A percentile compares a stretch with the other conserved stretches of the same genome.
These are phyloP conservation scores for Aspergillus terreus DNA, from an alignment of 2,329 filamentous ascomycete species.

Conservation along the genomic window DNA sequence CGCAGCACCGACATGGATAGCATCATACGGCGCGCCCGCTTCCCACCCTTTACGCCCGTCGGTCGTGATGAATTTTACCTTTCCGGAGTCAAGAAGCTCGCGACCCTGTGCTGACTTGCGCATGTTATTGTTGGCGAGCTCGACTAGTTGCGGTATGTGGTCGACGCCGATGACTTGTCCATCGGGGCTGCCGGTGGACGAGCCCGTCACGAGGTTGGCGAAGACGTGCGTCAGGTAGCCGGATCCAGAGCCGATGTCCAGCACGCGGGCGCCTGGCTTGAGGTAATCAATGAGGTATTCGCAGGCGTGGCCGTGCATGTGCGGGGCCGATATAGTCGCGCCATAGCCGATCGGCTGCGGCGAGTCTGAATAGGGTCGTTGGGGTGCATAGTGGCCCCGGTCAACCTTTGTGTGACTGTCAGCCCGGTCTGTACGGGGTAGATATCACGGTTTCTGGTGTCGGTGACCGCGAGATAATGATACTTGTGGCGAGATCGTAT, in stretches of 20 bases:
- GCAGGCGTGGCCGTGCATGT: constrained; percentile 67
- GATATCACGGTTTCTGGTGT: background rate
- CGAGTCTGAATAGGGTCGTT: constrained; percentile 67
- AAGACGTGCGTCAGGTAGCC: constrained; percentile 87
- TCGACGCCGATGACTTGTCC: constrained; percentile 67
- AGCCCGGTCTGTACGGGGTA: background rate
- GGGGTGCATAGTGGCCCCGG: constrained; percentile 75
- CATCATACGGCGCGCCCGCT: constrained; percentile 68
- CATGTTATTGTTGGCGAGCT: constrained; percentile 65
- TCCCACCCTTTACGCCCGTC: constrained; percentile 69
- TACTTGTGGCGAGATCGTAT: background rate
- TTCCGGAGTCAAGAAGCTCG: constrained; percentile 58
- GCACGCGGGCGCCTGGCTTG: constrained; percentile 52
- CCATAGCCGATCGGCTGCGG: constrained; percentile 65
- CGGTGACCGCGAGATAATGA: background rate
- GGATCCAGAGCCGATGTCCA: constrained; percentile 72
- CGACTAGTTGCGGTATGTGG: constrained; percentile 63
- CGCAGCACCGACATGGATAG: constrained; percentile 91
- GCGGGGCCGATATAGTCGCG: constrained; percentile 69
- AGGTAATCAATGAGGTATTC: constrained; percentile 60
- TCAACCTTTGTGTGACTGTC: constrained; percentile 76
- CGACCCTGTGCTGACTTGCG: constrained; percentile 57
- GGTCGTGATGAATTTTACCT: constrained; percentile 68
- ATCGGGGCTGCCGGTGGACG: constrained; percentile 24
- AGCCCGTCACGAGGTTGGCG: constrained; percentile 63